phyloP scores from a whole-genome alignment of 1,284 basidiomycete species.

The Chalciporus sp. region DNA sequence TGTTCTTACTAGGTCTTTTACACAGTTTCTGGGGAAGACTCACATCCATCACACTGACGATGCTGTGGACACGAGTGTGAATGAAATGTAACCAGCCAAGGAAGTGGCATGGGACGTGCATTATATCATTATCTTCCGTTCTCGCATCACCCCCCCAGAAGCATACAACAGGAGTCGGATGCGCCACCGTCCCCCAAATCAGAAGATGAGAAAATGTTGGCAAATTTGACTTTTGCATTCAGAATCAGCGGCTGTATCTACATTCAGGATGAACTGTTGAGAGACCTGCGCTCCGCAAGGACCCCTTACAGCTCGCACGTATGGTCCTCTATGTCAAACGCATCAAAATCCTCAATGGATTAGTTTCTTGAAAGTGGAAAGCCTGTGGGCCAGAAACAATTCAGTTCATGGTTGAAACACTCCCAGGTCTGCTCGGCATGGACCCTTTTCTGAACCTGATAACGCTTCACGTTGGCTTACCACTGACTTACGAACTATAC shows the following conservation, averaged over 20 bases:
- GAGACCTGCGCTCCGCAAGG: not conserved
- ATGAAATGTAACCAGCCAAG: not conserved
- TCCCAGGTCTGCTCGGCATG: not conserved
- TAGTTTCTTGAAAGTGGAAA: not conserved
- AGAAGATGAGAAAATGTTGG: too few relatives aligned
- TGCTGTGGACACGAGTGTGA: slow-evolving; percentile 48
- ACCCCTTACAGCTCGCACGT: not conserved
- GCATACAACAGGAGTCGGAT: too few relatives aligned
- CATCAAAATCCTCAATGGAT: not conserved
- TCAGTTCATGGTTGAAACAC: not conserved
- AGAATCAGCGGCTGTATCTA: too few relatives aligned
- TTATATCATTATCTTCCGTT: too few relatives aligned
- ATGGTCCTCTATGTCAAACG: not conserved
- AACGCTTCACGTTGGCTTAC: too few relatives aligned
- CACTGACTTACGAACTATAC: too few relatives aligned
- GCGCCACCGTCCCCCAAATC: too few relatives aligned
- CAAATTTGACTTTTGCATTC: too few relatives aligned
- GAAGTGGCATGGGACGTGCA: slow-evolving; percentile 37
- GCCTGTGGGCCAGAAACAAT: not conserved
- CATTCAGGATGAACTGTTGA: not conserved
- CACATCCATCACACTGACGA: slow-evolving; percentile 91
- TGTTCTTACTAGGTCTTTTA: slow-evolving; percentile 93
- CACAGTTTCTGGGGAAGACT: slow-evolving; percentile 91
- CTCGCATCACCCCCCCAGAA: too few relatives aligned
- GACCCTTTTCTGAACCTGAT: not conserved